These are phyloP conservation scores for Epithele typhae DNA, from an alignment of 768 basidiomycete genomes.

Conservation along the genomic window DNA sequence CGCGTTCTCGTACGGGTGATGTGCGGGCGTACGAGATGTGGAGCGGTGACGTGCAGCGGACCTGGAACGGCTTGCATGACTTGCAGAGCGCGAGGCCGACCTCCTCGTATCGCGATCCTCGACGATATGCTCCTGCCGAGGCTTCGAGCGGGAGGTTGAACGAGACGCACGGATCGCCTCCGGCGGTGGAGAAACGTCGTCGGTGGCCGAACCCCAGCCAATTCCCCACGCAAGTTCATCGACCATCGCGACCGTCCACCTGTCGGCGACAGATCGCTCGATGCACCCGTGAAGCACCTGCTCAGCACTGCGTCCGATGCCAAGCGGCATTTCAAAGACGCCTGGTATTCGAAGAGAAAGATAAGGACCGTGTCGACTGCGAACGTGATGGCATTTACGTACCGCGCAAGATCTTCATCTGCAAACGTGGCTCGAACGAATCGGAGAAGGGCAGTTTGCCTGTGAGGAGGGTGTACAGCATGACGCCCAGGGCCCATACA, in stretches of 20 bases:
- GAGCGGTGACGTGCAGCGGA: constrained; percentile 37
- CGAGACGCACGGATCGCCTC: constrained; percentile 22
- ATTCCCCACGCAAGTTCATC: constrained; percentile 80
- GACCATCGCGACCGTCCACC: constrained; percentile 82
- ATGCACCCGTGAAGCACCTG: constrained; percentile 79
- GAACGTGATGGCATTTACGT: constrained; percentile 19
- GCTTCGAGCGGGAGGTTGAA: constrained; percentile 7
- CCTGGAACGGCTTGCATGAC: constrained; percentile 34
- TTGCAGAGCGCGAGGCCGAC: constrained; percentile 40
- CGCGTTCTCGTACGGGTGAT: constrained; percentile 22
- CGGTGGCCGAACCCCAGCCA: constrained; percentile 54
- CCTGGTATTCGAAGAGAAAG: constrained; percentile 39
- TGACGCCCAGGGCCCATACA: constrained; percentile 92
- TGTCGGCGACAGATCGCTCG: constrained; percentile 49
- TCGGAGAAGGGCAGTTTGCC: constrained; percentile 87
- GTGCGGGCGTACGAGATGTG: constrained; percentile 31
- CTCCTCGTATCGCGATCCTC: constrained; percentile 6
- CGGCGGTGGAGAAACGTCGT: constrained; percentile 29
- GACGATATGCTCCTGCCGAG: neutral
- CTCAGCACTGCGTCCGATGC: constrained; percentile 57
- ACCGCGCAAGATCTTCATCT: constrained; percentile 90
- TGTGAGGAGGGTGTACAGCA: constrained; percentile 81
- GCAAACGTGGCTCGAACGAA: constrained; percentile 85
- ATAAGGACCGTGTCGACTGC: neutral
- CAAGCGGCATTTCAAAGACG: constrained; percentile 52